phyloP scores from a whole-genome alignment of 208 protist species.

The Crithidia mellificae region DNA sequence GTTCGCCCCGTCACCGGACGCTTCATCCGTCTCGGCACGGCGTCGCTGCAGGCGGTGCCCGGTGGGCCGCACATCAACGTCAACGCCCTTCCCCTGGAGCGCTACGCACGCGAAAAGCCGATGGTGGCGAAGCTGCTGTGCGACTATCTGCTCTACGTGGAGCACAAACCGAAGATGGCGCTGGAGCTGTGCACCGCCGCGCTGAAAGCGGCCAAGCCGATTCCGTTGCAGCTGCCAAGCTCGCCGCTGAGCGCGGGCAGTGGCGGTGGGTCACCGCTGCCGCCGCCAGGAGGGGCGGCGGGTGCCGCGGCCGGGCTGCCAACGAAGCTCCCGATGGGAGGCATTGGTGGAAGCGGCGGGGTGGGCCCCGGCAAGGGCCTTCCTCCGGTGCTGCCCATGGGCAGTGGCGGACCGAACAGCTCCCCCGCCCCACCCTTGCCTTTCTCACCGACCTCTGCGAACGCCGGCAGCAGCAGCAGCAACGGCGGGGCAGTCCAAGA shows the following conservation, averaged over 20 bases:
- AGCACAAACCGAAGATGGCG: slow-evolving; percentile 91
- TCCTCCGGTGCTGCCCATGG: slow-evolving; percentile 21
- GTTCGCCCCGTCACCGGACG: slow-evolving; percentile 86
- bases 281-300: neutral
- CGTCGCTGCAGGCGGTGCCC: slow-evolving; percentile 78
- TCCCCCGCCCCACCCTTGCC: neutral
- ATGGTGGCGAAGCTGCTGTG: slow-evolving; percentile 93
- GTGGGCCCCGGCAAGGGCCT: slow-evolving; percentile 12
- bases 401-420: neutral
- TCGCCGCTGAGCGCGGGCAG: neutral
- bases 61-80: slow-evolving; percentile 89
- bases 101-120: slow-evolving; percentile 87
- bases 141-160: slow-evolving; percentile 94
- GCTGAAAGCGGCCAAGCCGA: slow-evolving; percentile 35
- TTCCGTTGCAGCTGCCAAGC: neutral
- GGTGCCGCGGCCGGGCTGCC: neutral
- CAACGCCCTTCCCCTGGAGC: slow-evolving; percentile 82
- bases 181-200: slow-evolving; percentile 85
- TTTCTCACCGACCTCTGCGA: neutral
- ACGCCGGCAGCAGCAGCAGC: neutral
- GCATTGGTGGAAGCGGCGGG: neutral
- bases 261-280: neutral
- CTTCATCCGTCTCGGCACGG: slow-evolving; percentile 94
- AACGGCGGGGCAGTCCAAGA: slow-evolving; percentile 9
- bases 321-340: slow-evolving; percentile 13